Evolutionary conservation across 352 stramenopile genomes (phyloP), one percentile per base, ranked within the genome.

Genomic region (Aphanomyces invadans): DNA sequence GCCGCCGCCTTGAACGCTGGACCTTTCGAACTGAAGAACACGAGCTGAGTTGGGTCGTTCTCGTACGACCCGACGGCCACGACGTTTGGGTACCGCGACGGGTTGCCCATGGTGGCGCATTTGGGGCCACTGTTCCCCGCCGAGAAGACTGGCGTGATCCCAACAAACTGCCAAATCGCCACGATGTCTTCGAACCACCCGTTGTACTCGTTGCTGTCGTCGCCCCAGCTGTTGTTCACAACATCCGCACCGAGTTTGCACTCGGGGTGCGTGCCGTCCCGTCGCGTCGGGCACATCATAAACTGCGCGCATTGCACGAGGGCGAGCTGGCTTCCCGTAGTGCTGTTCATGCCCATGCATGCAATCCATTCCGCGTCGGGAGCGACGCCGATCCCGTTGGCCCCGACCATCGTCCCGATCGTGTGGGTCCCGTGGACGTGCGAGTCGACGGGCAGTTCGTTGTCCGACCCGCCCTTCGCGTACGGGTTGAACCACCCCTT

Each of bases 401-500:
- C 21, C 19, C 70, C 72, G 2, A 60, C 68, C 63, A 76, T 75
- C 1, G 68, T 78, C 12, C 55, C 68, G 9, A 78, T 64, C 23
- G 73, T 78, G 62, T 76, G 70, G 17, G 70, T 80, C 17, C 74
- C 74, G 63, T 80, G 74, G 44, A 70, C 72, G 31, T 72, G 44
- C 32, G 65, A 51, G 62, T 80, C 74, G 9, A 74, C 56, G 1
- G 79, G 79, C 9, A 63, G 29, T 2, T 75, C 68, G 0, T 52
- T 25, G 1, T 61, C 70, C 9, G 69, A 39, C 3, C 68, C 68
- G 17, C 69, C 71, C 7, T 7, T 42, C 7, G 36, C 15, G 33
- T 83, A 59, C 0, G 70, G 64, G 54, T 87, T 78, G 62, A 74
- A 84, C 79, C 79, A 87, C n/a, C 79, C 79, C 17, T 75, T 76